Conservation (phyloP, 2,329 filamentous ascomycete genomes). For the Xylariaceae sp. region DNA sequence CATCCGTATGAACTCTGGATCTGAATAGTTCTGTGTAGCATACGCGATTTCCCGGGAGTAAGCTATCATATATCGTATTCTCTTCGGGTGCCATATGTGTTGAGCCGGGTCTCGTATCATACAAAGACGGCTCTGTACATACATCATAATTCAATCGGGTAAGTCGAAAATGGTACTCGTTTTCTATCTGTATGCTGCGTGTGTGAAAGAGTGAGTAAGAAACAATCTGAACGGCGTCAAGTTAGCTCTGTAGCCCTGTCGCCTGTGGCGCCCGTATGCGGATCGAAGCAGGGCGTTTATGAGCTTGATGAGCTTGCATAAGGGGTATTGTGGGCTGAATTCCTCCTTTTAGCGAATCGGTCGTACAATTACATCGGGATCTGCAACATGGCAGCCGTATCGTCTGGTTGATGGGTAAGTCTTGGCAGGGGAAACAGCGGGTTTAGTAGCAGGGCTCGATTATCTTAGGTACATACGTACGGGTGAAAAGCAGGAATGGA, state of each 20-base stretch:
- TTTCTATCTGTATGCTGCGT: too few species aligned
- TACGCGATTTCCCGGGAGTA: too few species aligned
- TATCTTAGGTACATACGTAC: background rate
- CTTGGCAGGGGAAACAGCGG: constrained; percentile 27
- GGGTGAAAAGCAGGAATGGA: background rate
- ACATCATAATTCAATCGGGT: too few species aligned
- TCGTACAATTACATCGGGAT: constrained; percentile 29
- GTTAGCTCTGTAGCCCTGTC: background rate
- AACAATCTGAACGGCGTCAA: background rate
- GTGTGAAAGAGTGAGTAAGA: background rate
- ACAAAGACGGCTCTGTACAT: too few species aligned
- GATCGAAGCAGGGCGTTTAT: background rate
- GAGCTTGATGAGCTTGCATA: constrained; percentile 1
- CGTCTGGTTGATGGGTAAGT: constrained; percentile 3
- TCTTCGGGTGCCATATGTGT: too few species aligned
- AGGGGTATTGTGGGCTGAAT: constrained; percentile 9
- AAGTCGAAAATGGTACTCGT: too few species aligned
- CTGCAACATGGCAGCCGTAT: constrained; percentile 23
- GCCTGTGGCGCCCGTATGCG: background rate
- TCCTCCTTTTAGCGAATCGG: constrained; percentile 26
- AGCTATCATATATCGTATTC: too few species aligned
- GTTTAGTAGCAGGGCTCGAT: background rate
- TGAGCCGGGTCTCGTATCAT: too few species aligned
- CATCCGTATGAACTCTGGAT: too few species aligned
- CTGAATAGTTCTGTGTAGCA: too few species aligned